Conservation (phyloP, 192 early-diverging fungal species). For the Linnemannia exigua region DNA sequence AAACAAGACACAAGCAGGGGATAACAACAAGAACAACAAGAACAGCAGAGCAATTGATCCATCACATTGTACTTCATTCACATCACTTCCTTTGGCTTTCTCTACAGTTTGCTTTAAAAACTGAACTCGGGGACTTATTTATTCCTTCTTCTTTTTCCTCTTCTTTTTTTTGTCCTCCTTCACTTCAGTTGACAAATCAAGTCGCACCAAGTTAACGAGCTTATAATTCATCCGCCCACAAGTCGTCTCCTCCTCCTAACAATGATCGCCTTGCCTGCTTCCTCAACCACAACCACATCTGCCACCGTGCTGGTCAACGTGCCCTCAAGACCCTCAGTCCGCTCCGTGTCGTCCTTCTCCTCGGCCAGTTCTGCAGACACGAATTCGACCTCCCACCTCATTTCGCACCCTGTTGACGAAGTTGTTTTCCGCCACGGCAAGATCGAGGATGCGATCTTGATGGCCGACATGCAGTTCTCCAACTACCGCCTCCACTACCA, state of each 20-base stretch:
- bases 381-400: background rate
- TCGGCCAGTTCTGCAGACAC: constrained; percentile 2
- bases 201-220: constrained; percentile 1
- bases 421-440: constrained; percentile 46
- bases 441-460: constrained; percentile 26
- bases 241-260: background rate
- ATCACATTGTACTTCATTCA: background rate
- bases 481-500: constrained; percentile 42
- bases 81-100: background rate
- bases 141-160: background rate
- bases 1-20: no score
- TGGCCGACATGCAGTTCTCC: constrained; percentile 54
- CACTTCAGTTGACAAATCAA: background rate
- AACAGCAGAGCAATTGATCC: background rate
- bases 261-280: constrained; percentile 2
- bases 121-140: background rate
- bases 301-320: constrained; percentile 13
- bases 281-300: background rate
- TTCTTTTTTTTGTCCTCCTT: background rate
- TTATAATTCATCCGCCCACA: background rate
- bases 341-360: constrained; percentile 10
- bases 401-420: constrained; percentile 1
- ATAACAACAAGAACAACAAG: background rate
- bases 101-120: background rate
- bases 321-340: constrained; percentile 17